Base-by-base conservation (phyloP, 2,329 filamentous ascomycete genomes). In the Talaromyces marneffei region DNA sequence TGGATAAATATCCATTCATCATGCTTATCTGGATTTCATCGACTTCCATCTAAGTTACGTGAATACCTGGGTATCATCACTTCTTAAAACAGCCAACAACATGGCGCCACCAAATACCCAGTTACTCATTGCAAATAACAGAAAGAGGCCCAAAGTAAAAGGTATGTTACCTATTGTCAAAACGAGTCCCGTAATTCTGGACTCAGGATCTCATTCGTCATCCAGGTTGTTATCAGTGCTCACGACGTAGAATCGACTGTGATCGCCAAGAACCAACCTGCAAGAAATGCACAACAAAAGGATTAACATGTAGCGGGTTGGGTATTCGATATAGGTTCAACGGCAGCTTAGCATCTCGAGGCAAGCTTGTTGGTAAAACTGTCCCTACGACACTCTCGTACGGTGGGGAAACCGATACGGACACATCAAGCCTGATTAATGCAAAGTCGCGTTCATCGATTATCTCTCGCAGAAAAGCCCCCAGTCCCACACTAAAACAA, bases 201-300 rank as follows among this genome's bases (percentile, higher is more conserved):
- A n/a, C 40, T 44, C 40, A 7, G 6, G 31, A 20, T 4, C 46
- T 52, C 27, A 52, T 52, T n/a, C 46, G 7, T 33, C n/a, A 2
- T 52, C 16, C 6, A 55, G 52, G 52, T 14, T 55, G 52, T 55
- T 40, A 55, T 40, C 25, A 55, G 52, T 55, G 52, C 20, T 55
- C 52, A 37, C 18, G 52, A 2, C 52, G 52, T n/a, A 37, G 52
- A 39, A 55, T 55, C 25, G 52, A 55, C 20, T 55, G 52, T 16
- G 52, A 55, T 27, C 52, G 52, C 5, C 33, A 29, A 37, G 31
- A 55, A 2, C 52, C 52, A 25, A 27, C 20, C n/a, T 52, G 46
- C 3, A 2, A 2, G 12, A 52, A 52, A 33, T 52, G 46, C 9
- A 7, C 2, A 10, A 20, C 16, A 12, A 52, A 20, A 1, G 46